Evolutionary conservation across 75 land plant genomes (phyloP), one percentile per base, ranked within the genome.

Genomic region (Selaginella moellendorffii): DNA sequence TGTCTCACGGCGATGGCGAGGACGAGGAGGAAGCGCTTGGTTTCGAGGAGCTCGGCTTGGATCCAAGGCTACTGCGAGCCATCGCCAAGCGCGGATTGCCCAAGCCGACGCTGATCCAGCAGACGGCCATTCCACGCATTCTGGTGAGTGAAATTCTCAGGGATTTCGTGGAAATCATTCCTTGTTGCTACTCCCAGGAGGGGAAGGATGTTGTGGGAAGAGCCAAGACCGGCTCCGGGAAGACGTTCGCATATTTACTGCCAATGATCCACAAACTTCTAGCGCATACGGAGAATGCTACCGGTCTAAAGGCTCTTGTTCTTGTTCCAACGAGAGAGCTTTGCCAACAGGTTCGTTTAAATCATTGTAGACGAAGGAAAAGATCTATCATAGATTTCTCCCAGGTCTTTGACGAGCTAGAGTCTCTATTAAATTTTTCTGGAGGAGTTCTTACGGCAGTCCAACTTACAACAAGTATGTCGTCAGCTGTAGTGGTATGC

Each of bases 151-250:
- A 64, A 31, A 30, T 64, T 30, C 54, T 29, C n/a, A 65, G 24
- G 19, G 2, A 9, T 18, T 54, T 23, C 18, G 8, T 14, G 17
- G 1, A n/a, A n/a, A 28, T 12, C n/a, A 24, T 17, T 58, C 1
- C 54, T 28, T 14, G 19, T 28, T 64, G n/a, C n/a, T n/a, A n/a
- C n/a, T n/a, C n/a, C 30, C 27, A 88, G 85, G 81, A 83, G 76
- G 98, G 98, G 0, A 93, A 86, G 64, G 96, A 93, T 70, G 85
- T 93, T 24, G 96, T 93, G 2, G 96, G 96, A 0, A 46, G 83
- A 63, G 98, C 98, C 12, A 85, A 80, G 63, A 93, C 98, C 1
- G 98, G 98, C 17, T 88, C 98, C 0, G 98, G 98, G 30, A 93
- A 93, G 60, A 88, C 98, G 27, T 80, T 83, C 59, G 86, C 96